phyloP scores from a whole-genome alignment of 108 stramenopile genomes.

The Nitzschia putrida region DNA sequence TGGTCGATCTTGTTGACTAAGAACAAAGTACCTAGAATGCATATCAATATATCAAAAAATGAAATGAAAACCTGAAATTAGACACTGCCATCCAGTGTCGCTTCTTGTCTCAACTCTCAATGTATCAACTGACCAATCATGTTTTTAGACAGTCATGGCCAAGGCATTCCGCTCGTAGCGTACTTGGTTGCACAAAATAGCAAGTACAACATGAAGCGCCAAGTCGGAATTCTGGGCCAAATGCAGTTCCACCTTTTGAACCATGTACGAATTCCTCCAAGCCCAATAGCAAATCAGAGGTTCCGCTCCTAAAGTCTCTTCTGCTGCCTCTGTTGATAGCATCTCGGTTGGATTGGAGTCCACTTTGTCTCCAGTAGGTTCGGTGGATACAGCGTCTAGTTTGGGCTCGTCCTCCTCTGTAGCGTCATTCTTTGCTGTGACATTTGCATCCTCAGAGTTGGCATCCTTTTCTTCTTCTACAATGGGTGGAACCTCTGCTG shows the following conservation, averaged over 20 bases:
- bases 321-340: not conserved
- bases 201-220: conserved; percentile 49
- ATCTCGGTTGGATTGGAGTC: not conserved
- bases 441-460: not conserved
- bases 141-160: conserved; percentile 42
- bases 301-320: conserved; percentile 9
- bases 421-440: not conserved
- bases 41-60: too few relatives aligned
- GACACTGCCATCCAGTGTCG: too few relatives aligned
- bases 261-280: conserved; percentile 44
- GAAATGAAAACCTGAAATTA: too few relatives aligned
- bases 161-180: conserved; percentile 49
- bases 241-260: conserved; percentile 54
- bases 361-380: not conserved
- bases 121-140: too few relatives aligned
- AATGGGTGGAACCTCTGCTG: not conserved
- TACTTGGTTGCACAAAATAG: conserved; percentile 52
- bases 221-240: conserved; percentile 52
- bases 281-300: conserved; percentile 51
- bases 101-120: too few relatives aligned
- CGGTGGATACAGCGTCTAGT: not conserved
- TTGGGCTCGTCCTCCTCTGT: not conserved
- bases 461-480: not conserved
- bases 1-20: not conserved
- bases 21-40: too few relatives aligned